Percentiles rank a stretch among this genome's conserved stretches.
Conservation (phyloP, 1,284 basidiomycete genomes). For the Cerrena zonata region DNA sequence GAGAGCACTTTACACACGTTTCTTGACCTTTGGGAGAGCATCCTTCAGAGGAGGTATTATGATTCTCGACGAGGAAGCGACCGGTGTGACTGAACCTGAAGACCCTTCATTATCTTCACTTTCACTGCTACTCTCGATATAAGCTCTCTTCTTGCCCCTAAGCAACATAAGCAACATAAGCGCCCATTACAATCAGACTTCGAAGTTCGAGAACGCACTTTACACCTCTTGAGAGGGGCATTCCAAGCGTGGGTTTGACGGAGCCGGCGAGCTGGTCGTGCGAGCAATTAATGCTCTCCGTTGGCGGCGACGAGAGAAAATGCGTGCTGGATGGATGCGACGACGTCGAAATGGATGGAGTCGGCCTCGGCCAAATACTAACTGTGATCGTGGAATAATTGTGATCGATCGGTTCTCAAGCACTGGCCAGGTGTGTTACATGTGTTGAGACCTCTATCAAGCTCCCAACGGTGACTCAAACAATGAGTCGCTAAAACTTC, state of each 20-base stretch:
- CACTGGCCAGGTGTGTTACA: too few relatives aligned
- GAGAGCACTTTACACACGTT: constrained; percentile 18
- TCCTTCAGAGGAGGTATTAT: constrained; percentile 3
- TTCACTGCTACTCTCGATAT: constrained; percentile 1
- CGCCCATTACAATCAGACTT: constrained; percentile 5
- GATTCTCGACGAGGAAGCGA: constrained; percentile 7
- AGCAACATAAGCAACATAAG: constrained; percentile 4
- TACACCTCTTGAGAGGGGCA: constrained; percentile 18
- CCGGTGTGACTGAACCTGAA: neutral
- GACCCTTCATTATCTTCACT: constrained; percentile 3
- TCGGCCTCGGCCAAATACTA: neutral
- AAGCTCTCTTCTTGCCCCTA: constrained; percentile 12
- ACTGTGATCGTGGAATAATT: too few relatives aligned
- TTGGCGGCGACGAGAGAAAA: constrained; percentile 5
- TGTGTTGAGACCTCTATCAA: too few relatives aligned
- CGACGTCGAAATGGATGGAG: constrained; percentile 14
- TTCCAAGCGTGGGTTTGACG: constrained; percentile 1
- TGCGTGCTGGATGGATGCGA: constrained; percentile 18
- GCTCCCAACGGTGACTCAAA: too few relatives aligned
- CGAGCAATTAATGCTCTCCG: neutral
- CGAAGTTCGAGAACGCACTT: constrained; percentile 19
- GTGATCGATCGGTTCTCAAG: neutral
- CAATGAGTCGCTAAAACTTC: too few relatives aligned
- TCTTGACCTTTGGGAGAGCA: constrained; percentile 21
- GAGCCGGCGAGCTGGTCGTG: neutral